phyloP scores from a whole-genome alignment of 1,139 yeast species.

The Nakaseomyces nivariensis region DNA sequence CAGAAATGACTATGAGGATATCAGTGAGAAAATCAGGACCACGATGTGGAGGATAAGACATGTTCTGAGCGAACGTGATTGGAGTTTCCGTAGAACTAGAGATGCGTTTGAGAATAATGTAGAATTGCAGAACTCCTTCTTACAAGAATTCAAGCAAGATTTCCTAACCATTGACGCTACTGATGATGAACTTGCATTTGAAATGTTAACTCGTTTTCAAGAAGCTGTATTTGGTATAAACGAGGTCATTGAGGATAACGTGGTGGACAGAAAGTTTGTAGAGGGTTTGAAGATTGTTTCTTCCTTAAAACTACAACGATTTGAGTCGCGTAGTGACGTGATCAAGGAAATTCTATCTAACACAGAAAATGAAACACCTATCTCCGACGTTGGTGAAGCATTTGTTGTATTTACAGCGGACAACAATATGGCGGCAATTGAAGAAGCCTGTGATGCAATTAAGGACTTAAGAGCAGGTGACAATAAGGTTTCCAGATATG shows the following conservation, averaged over 20 bases:
- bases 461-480: constrained; percentile 30
- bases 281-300: constrained; percentile 63
- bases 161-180: constrained; percentile 51
- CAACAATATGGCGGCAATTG: constrained; percentile 36
- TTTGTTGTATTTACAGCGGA: constrained; percentile 40
- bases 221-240: constrained; percentile 74
- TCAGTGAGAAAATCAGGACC: constrained; percentile 38
- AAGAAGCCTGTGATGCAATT: constrained; percentile 48
- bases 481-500: constrained; percentile 25
- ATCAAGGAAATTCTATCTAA: constrained; percentile 16
- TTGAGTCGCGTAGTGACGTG: constrained; percentile 25
- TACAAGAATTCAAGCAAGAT: constrained; percentile 46
- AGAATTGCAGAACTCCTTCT: constrained; percentile 36
- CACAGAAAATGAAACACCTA: constrained; percentile 11
- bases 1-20: constrained; percentile 30
- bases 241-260: constrained; percentile 37
- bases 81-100: constrained; percentile 56
- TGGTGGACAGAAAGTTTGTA: constrained; percentile 53
- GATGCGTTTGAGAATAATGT: constrained; percentile 30
- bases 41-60: constrained; percentile 75
- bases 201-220: constrained; percentile 66
- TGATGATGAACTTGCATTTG: constrained; percentile 53
- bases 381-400: constrained; percentile 42
- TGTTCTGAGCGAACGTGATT: constrained; percentile 78
- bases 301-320: constrained; percentile 49